phyloP scores from a whole-genome alignment of 1,139 yeast genomes.

The Magnusiomyces suaveolens region DNA sequence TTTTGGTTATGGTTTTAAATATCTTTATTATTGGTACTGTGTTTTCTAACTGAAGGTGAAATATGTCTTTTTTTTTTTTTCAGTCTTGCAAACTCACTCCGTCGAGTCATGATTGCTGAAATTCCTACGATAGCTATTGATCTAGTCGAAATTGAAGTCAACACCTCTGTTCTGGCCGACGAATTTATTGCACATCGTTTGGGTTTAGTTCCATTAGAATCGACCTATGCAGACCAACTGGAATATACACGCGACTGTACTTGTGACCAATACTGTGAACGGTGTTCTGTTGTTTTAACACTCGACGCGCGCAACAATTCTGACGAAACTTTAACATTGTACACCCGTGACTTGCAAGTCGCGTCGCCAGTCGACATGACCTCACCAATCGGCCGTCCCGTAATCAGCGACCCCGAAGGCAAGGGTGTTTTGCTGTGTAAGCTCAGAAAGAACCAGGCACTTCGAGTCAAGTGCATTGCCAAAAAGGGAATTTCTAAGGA shows the following conservation, averaged over 20 bases:
- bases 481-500: conserved; percentile 97
- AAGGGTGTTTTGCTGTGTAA: conserved; percentile 87
- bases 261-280: conserved; percentile 93
- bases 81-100: conserved; percentile 72
- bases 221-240: conserved; percentile 63
- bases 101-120: conserved; percentile 90
- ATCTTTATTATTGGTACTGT: not conserved
- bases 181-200: conserved; percentile 90
- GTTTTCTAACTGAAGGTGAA: too few relatives aligned
- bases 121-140: conserved; percentile 94
- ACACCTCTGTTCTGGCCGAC: conserved; percentile 92
- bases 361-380: conserved; percentile 25
- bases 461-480: conserved; percentile 83
- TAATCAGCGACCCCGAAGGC: conserved; percentile 63
- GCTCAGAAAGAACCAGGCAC: conserved; percentile 85
- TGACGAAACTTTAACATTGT: conserved; percentile 82
- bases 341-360: conserved; percentile 63
- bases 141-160: conserved; percentile 84
- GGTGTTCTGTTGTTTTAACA: conserved; percentile 81
- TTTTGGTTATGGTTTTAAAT: not conserved
- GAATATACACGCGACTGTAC: conserved; percentile 87
- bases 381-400: conserved; percentile 58
- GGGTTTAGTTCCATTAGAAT: conserved; percentile 81
- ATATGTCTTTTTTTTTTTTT: too few relatives aligned
- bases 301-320: conserved; percentile 81